Percentiles rank a stretch among this genome's conserved stretches.
Evolutionary conservation across 257 asterid genomes (phyloP).

Genomic region (Salvia splendens): DNA sequence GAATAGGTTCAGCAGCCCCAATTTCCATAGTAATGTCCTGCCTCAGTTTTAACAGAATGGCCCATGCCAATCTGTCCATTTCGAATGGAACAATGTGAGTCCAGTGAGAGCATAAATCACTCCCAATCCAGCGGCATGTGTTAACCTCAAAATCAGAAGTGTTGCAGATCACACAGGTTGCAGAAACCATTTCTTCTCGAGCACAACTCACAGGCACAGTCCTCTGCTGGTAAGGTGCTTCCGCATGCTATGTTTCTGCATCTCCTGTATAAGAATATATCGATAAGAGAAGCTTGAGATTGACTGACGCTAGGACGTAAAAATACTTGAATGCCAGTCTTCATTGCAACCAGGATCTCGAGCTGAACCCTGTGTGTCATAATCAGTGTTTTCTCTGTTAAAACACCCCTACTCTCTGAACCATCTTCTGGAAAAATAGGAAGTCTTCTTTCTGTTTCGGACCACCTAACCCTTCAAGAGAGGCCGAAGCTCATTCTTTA

Average conservation of each 20-base stretch:
- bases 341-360: slow-evolving; percentile 80
- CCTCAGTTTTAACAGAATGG: slow-evolving; percentile 67
- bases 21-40: slow-evolving; percentile 72
- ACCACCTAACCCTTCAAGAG: slow-evolving; percentile 89
- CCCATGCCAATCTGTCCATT: slow-evolving; percentile 84
- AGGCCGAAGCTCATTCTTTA: slow-evolving; percentile 71
- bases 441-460: slow-evolving; percentile 87
- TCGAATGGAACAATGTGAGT: slow-evolving; percentile 96
- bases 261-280: slow-evolving; percentile 76
- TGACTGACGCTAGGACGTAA: slow-evolving; percentile 91
- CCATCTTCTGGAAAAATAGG: slow-evolving; percentile 76
- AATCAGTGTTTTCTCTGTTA: slow-evolving; percentile 65
- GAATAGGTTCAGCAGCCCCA: slow-evolving; percentile 56
- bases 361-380: slow-evolving; percentile 80
- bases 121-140: slow-evolving; percentile 95
- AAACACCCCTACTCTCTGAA: slow-evolving; percentile 76
- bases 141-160: slow-evolving; percentile 94
- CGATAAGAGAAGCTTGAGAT: slow-evolving; percentile 89
- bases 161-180: slow-evolving; percentile 89
- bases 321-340: slow-evolving; percentile 92
- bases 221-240: slow-evolving; percentile 77
- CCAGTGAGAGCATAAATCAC: slow-evolving; percentile 96
- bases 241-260: slow-evolving; percentile 94
- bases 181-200: slow-evolving; percentile 84
- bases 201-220: slow-evolving; percentile 82